A percentile compares a stretch with the other conserved stretches of the same genome.
phyloP scores from a whole-genome alignment of 2,329 filamentous ascomycete genomes.

The Pseudogymnoascus sp. region DNA sequence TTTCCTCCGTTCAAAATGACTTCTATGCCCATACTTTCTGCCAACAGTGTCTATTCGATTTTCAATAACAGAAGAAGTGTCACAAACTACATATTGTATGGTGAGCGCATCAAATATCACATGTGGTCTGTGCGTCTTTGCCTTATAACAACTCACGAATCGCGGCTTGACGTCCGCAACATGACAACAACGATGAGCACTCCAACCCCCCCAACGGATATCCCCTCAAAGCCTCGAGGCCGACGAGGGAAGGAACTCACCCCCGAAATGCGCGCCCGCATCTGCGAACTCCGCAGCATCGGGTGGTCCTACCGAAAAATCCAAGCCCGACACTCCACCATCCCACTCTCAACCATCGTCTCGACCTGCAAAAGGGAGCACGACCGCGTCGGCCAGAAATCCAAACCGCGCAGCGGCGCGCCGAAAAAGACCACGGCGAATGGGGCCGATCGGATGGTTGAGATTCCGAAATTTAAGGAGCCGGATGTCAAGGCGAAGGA shows the following conservation, averaged over 20 bases:
- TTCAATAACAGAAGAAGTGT: not conserved
- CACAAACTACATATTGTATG: not conserved
- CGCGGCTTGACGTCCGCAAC: not conserved
- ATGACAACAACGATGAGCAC: not conserved
- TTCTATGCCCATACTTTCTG: not conserved
- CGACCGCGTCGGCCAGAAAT: not conserved
- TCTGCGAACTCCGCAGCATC: conserved; percentile 12
- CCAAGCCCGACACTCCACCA: conserved; percentile 2
- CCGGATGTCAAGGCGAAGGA: conserved; percentile 1
- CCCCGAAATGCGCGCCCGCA: conserved; percentile 10
- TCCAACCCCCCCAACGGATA: not conserved
- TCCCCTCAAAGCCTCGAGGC: not conserved
- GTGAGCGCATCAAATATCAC: not conserved
- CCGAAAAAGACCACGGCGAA: conserved; percentile 9
- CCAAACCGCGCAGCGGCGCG: not conserved
- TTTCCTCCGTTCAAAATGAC: not conserved
- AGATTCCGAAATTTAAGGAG: conserved; percentile 1
- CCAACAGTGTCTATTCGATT: not conserved
- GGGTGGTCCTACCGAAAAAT: conserved; percentile 4
- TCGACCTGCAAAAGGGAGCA: conserved; percentile 9
- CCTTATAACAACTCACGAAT: not conserved
- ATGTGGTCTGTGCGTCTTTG: not conserved
- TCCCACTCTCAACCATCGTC: conserved; percentile 6
- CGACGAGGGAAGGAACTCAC: not conserved
- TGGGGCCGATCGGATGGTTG: conserved; percentile 10